These are phyloP conservation scores for Oldenlandia corymbosa DNA, from an alignment of 257 asterid genomes.

Conservation along the genomic window DNA sequence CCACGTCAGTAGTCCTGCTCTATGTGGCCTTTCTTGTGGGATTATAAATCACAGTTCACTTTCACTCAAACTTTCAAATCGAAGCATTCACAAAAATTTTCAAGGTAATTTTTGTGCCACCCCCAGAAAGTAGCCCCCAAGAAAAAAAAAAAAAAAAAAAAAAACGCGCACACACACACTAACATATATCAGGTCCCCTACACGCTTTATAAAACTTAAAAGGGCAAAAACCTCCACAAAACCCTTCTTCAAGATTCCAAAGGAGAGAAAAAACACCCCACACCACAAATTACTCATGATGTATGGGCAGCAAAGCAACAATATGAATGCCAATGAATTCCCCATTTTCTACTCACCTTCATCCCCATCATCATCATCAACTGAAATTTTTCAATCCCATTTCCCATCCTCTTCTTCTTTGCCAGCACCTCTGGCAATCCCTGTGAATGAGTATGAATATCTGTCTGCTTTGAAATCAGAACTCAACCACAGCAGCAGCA, in stretches of 20 bases:
- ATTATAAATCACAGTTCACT: too few relatives aligned
- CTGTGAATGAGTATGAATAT: conserved; percentile 45
- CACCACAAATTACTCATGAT: too few relatives aligned
- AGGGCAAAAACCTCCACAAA: conserved; percentile 12
- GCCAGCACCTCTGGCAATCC: conserved; percentile 42
- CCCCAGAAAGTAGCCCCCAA: too few relatives aligned
- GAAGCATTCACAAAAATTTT: background rate
- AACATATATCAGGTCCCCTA: background rate
- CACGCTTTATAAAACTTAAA: background rate
- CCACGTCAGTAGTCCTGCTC: conserved; percentile 47
- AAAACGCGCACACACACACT: conserved; percentile 1
- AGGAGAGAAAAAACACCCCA: background rate
- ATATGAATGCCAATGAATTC: conserved; percentile 16
- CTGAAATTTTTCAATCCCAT: conserved; percentile 30
- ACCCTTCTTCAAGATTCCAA: conserved; percentile 1
- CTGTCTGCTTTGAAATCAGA: conserved; percentile 45
- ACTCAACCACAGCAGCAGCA: conserved; percentile 41
- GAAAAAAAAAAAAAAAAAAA: too few relatives aligned
- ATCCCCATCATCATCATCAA: conserved; percentile 15
- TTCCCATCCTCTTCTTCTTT: conserved; percentile 27
- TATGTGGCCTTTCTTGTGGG: conserved; percentile 28
- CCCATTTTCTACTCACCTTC: conserved; percentile 24
- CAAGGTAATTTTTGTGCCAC: background rate
- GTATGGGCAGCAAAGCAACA: conserved; percentile 52
- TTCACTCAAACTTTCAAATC: conserved; percentile 1